These are phyloP conservation scores for Gilbertella persicaria DNA, from an alignment of 371 early-diverging fungal genomes.

Conservation along the genomic window DNA sequence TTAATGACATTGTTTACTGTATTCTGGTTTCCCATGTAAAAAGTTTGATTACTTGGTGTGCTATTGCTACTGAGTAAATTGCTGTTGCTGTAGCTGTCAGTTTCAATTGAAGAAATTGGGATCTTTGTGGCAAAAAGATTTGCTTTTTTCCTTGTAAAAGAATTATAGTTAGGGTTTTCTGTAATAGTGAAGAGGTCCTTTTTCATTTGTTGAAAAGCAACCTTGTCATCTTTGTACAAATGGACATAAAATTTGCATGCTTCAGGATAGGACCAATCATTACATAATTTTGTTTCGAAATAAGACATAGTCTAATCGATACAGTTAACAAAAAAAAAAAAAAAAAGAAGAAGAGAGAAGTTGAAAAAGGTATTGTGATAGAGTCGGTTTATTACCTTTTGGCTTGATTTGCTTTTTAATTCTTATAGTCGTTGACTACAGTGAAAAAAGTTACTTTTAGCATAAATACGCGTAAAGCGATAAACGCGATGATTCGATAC, in stretches of 20 bases:
- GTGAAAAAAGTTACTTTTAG: too few species aligned
- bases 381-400: too few species aligned
- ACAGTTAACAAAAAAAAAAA: too few species aligned
- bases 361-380: too few species aligned
- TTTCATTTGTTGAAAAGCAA: slow-evolving; percentile 1
- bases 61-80: not conserved
- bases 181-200: not conserved
- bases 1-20: not conserved
- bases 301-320: too few species aligned
- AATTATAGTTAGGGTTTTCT: not conserved
- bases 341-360: too few species aligned
- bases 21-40: not conserved
- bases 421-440: too few species aligned
- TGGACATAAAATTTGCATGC: not conserved
- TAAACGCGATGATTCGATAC: too few species aligned
- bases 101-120: not conserved
- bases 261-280: slow-evolving; percentile 1
- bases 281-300: not conserved
- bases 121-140: not conserved
- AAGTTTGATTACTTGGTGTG: not conserved
- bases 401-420: too few species aligned
- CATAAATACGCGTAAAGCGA: too few species aligned
- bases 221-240: not conserved
- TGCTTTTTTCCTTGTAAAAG: not conserved
- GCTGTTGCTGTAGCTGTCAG: not conserved